Conservation (phyloP, 78 protist species). For the Monocercomonoides exilis region DNA sequence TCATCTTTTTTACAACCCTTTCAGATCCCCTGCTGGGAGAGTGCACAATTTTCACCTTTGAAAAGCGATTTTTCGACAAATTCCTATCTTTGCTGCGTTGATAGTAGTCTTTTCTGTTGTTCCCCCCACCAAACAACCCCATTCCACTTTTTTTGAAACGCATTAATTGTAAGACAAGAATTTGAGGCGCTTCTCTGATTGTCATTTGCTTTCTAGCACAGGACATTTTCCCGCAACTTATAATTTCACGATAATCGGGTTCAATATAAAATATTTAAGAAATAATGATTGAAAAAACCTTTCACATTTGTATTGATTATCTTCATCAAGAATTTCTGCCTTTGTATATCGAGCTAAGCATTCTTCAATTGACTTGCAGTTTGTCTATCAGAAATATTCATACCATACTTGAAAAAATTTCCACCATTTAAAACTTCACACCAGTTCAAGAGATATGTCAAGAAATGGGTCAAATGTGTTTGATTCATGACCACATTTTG, state of each 20-base stretch:
- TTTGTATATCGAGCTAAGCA: background rate
- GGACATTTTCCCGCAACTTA: background rate
- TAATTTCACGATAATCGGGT: too few relatives aligned
- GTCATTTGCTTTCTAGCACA: background rate
- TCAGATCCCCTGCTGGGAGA: too few relatives aligned
- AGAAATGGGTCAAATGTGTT: background rate
- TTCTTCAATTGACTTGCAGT: background rate
- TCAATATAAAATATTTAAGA: too few relatives aligned
- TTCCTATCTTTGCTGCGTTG: too few relatives aligned
- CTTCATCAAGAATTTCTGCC: background rate
- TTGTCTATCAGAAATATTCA: too few relatives aligned
- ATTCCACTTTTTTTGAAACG: background rate
- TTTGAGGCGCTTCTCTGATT: background rate
- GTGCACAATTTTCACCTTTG: too few relatives aligned
- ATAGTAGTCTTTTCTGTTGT: too few relatives aligned
- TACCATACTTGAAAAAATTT: too few relatives aligned
- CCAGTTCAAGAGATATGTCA: background rate
- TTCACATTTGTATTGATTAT: background rate
- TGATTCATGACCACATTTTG: background rate
- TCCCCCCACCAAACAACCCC: background rate
- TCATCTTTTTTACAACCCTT: too few relatives aligned
- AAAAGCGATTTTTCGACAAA: too few relatives aligned
- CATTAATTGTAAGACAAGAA: background rate
- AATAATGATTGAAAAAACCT: too few relatives aligned
- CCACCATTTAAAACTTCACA: too few relatives aligned